A percentile compares a stretch with the other conserved stretches of the same genome.
Evolutionary conservation across 495 filamentous ascomycete genomes (phyloP).

Genomic region (Acidiella bohemica): DNA sequence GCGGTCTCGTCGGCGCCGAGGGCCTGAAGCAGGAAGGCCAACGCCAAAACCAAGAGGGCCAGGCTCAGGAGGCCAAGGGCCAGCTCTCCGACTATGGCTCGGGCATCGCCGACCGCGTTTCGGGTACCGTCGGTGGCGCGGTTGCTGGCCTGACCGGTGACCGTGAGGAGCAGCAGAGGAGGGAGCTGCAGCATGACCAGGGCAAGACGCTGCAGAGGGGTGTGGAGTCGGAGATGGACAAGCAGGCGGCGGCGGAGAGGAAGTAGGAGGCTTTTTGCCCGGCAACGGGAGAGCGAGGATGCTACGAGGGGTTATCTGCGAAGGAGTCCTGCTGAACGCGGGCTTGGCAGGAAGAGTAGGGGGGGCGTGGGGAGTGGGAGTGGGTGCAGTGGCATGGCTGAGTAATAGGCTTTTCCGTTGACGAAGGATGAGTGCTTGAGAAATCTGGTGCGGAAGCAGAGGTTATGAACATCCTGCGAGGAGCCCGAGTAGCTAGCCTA

Average conservation of each 20-base stretch:
- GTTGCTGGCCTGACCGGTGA: slow-evolving; percentile 63
- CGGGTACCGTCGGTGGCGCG: slow-evolving; percentile 55
- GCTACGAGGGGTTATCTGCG: background rate
- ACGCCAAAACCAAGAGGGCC: slow-evolving; percentile 67
- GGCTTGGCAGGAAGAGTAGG: background rate
- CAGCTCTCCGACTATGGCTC: slow-evolving; percentile 64
- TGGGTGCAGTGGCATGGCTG: too few species aligned
- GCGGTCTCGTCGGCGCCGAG: slow-evolving; percentile 62
- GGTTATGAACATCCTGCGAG: too few species aligned
- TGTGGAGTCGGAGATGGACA: slow-evolving; percentile 69
- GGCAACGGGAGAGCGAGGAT: background rate
- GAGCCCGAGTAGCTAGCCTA: too few species aligned
- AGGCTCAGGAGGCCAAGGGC: slow-evolving; percentile 69
- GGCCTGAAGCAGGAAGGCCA: slow-evolving; percentile 57
- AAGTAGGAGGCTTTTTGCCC: background rate
- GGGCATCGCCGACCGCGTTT: slow-evolving; percentile 57
- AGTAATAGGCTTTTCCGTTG: too few species aligned
- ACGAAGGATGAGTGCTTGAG: too few species aligned
- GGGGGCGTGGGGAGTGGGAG: too few species aligned
- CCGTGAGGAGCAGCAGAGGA: slow-evolving; percentile 43
- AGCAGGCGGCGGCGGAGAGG: slow-evolving; percentile 45
- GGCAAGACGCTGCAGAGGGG: slow-evolving; percentile 80
- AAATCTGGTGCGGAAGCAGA: too few species aligned
- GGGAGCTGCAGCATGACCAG: slow-evolving; percentile 57
- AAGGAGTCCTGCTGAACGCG: background rate